Evolutionary conservation across 306 rosid species (phyloP), one percentile per base, ranked within the genome.

Genomic region (Elaeagnus macrophylla): DNA sequence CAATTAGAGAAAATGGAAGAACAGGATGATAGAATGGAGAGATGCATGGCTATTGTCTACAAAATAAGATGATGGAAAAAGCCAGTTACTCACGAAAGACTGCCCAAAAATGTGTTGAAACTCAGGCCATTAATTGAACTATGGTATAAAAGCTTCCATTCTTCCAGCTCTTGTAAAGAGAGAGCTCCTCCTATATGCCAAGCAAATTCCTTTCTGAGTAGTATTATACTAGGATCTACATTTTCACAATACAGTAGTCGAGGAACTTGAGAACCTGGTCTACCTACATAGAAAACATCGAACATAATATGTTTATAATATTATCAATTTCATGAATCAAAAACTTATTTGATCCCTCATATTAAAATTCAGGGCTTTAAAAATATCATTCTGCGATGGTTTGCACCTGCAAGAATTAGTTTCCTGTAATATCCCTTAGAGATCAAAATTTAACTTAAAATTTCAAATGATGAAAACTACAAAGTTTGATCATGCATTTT

Each of bases 171-270:
- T 9, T 72, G 91, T 53, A 64, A 94, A 16, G 95, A 52, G 66
- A 86, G 93, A 53, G 85, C 84, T 59, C 97, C 97, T 74, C 96
- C 93, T 54, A 91, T 80, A 65, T 80, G 97, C 96, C 97, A 86
- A 62, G 95, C 93, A 67, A 76, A 80, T 57, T 82, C 83, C 85
- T 83, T 77, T 67, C 80, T 91, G 61, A 86, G 59, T 54, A 83
- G 64, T n/a, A 83, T 36, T 62, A 67, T 40, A 57, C 62, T 71
- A 36, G 93, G 56, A 66, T 84, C 80, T 42, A 80, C 47, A 61
- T 51, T 65, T 45, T 78, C 86, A 8, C 53, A 38, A 41, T 72
- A 68, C 70, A 78, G 54, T 36, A 91, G 66, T 45, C 48, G 76
- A 53, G 97, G 97, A 76, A 83, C 77, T 53, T 78, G 83, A 60